Percentiles rank a stretch among this genome's conserved stretches.
Conservation (phyloP, 768 basidiomycete species). For the Calocera cornea region DNA sequence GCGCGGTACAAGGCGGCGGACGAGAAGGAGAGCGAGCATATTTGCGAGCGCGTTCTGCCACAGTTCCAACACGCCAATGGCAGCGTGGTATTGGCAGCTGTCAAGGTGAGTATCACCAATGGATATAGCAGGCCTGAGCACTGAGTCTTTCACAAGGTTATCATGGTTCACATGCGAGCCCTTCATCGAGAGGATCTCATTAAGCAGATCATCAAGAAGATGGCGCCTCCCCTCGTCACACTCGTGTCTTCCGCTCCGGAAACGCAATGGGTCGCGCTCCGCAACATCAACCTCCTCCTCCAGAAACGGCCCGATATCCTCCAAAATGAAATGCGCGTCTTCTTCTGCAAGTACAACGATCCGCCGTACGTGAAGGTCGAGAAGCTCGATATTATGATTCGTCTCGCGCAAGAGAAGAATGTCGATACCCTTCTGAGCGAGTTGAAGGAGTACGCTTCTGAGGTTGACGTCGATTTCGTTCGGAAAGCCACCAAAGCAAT, state of each 20-base stretch:
- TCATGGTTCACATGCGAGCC: constrained; percentile 91
- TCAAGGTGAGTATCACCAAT: constrained; percentile 46
- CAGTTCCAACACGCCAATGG: constrained; percentile 98
- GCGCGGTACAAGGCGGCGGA: constrained; percentile 71
- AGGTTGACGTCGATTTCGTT: constrained; percentile 98
- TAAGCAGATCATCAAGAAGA: constrained; percentile 80
- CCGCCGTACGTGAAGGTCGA: constrained; percentile 98
- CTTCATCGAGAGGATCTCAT: constrained; percentile 71
- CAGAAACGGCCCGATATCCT: constrained; percentile 86
- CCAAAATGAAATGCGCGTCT: constrained; percentile 93
- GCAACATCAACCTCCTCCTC: constrained; percentile 91
- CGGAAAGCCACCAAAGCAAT: constrained; percentile 89
- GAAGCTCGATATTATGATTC: constrained; percentile 97
- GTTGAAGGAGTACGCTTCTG: constrained; percentile 94
- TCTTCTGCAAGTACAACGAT: constrained; percentile 99
- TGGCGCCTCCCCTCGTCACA: constrained; percentile 94
- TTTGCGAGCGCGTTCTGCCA: constrained; percentile 94
- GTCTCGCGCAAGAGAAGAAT: constrained; percentile 78
- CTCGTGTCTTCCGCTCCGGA: constrained; percentile 93
- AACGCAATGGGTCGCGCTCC: constrained; percentile 94
- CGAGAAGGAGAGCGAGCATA: constrained; percentile 94
- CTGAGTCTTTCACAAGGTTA: constrained; percentile 42
- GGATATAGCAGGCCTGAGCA: not conserved
- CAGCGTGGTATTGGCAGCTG: constrained; percentile 88
- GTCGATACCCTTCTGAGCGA: constrained; percentile 91